Base-by-base conservation (phyloP, 1,284 basidiomycete genomes). In the Ceratobasidium sp. region DNA sequence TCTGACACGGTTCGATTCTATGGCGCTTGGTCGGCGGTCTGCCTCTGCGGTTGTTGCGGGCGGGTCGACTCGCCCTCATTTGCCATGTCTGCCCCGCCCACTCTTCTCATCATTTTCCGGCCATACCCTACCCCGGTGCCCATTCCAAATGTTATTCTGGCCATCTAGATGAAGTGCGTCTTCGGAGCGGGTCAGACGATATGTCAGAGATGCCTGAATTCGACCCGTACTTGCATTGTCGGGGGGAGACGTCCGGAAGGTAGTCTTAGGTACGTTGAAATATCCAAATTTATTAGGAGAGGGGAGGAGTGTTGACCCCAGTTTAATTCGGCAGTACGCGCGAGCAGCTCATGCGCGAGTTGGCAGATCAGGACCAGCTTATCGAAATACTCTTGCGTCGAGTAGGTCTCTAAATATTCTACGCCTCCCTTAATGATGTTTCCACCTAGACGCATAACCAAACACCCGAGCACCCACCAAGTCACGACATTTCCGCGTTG, bases 381-480 rank as follows among this genome's bases (percentile, higher is more conserved):
- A 95, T 95, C 80, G 92, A 94, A 79, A 91, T 90, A 17, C 87
- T 95, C 37, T 87, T 95, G 80, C 93, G 93, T 82, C 92, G 94
- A 86, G 92, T 90, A 44, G 32, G 87, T 82, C 37, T 37, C 32
- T 29, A 9, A 54, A 37, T 44, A 13, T 15, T 25, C 22, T 9
- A 6, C 5, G n/a, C n/a, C n/a, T n/a, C n/a, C n/a, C n/a, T n/a
- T n/a, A n/a, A n/a, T n/a, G n/a, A n/a, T n/a, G n/a, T n/a, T n/a
- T n/a, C n/a, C n/a, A n/a, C n/a, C 29, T 29, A 59, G 66, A 76
- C 78, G 34, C 73, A 81, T 62, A 80, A 37, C 37, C 37, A 37
- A 3, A 37, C 37, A 37, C 37, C 37, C 37, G 8, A 37, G 37
- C 37, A 93, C 81, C 85, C 87, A 71, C 88, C 89, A 78, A 92